phyloP scores from a whole-genome alignment of 1,139 yeast species.

The Pichia sp. region DNA sequence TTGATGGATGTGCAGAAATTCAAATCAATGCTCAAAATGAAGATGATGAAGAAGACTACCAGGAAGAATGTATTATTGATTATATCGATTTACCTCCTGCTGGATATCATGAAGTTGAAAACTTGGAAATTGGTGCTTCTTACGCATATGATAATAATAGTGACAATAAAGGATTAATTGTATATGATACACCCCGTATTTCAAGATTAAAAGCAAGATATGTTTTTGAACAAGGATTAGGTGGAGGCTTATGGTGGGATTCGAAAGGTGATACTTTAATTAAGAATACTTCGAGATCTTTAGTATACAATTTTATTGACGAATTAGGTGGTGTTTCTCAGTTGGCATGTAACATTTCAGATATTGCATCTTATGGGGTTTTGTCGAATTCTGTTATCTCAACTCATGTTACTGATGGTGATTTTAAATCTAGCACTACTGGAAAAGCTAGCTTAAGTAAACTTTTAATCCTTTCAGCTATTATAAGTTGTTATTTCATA shows the following conservation, averaged over 20 bases:
- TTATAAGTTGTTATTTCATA: neutral
- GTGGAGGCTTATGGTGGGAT: conserved; percentile 97
- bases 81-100: conserved; percentile 22
- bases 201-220: conserved; percentile 56
- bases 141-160: conserved; percentile 36
- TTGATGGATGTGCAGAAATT: conserved; percentile 42
- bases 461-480: neutral
- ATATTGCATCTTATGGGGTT: neutral
- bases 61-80: conserved; percentile 20
- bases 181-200: conserved; percentile 61
- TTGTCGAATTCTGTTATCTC: neutral
- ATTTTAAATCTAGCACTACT: neutral
- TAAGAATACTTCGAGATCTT: conserved; percentile 30
- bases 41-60: conserved; percentile 3
- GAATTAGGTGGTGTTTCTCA: conserved; percentile 34
- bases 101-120: conserved; percentile 40
- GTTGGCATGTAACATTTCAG: neutral
- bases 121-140: conserved; percentile 51
- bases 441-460: neutral
- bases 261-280: conserved; percentile 60
- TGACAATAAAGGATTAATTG: conserved; percentile 38
- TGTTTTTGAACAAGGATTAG: conserved; percentile 43
- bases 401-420: neutral
- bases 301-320: conserved; percentile 39
- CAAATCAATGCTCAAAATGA: conserved; percentile 15